Evolutionary conservation across 495 filamentous ascomycete species (phyloP), one percentile per base, ranked within the genome.

Genomic region (Echria macrotheca): DNA sequence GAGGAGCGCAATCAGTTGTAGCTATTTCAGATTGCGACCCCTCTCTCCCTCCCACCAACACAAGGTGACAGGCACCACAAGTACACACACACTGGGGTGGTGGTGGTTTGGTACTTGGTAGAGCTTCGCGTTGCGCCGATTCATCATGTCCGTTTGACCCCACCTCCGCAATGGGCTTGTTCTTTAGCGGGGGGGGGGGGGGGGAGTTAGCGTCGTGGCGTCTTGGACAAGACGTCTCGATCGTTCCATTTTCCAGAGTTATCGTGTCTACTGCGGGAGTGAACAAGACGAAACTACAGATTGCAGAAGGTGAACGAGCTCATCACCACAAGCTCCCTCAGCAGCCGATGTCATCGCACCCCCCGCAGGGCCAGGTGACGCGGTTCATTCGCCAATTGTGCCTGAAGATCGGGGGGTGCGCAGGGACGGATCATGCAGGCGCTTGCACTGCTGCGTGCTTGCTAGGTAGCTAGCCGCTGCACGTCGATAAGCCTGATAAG

Each of bases 401-500:
- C 36, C 36, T 39, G 36, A 39, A 39, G 8, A 39, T 39, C 36
- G 36, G 36, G 36, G n/a, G n/a, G n/a, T n/a, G 6, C 28, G 28
- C 28, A 31, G 28, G 28, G 28, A n/a, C n/a, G n/a, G 17, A 39
- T 39, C 36, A 39, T 39, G 36, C 36, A 39, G 29, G 29, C 11
- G 29, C 29, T 33, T 33, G 29, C 29, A n/a, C 29, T 39, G 36
- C 36, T 19, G 36, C 19, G 36, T 37, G 33, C 33, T 37, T 9
- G 7, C 9, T 17, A 39, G 29, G 28, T 12, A 31, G n/a, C 36
- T 15, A 39, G 36, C 36, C 36, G 36, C 36, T 39, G 36, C 36
- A 39, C 12, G 19, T 11, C 36, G 36, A 39, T 39, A 39, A 39
- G 36, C 36, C 36, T 39, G 36, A 39, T 39, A 39, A 39, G 36